A percentile compares a stretch with the other conserved stretches of the same genome.
Evolutionary conservation across 495 filamentous ascomycete genomes (phyloP).

Genomic region (Aspergillus bertholletiae): DNA sequence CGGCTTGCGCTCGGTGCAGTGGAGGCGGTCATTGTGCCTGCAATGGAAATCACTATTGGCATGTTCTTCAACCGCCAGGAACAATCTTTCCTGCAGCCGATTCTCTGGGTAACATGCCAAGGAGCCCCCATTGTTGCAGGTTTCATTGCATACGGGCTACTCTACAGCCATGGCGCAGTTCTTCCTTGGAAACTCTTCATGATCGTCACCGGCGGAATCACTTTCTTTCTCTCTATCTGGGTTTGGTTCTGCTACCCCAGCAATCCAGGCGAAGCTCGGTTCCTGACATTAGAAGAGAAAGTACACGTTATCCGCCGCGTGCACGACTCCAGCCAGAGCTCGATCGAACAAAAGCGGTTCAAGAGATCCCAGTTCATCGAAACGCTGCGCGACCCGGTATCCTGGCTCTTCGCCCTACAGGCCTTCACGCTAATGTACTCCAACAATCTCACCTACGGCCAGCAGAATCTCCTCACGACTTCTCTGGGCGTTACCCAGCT

Average conservation of each 20-base stretch:
- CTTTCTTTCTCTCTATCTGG: slow-evolving; percentile 14
- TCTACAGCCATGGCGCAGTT: slow-evolving; percentile 14
- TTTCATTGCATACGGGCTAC: slow-evolving; percentile 23
- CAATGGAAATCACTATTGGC: slow-evolving; percentile 23
- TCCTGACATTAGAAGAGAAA: slow-evolving; percentile 16
- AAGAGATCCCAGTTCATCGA: slow-evolving; percentile 18
- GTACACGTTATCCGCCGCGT: slow-evolving; percentile 14
- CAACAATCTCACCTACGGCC: slow-evolving; percentile 23
- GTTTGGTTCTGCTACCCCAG: slow-evolving; percentile 17
- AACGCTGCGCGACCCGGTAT: slow-evolving; percentile 17
- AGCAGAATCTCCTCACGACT: slow-evolving; percentile 20
- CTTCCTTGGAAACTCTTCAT: slow-evolving; percentile 27
- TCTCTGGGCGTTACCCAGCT: slow-evolving; percentile 16
- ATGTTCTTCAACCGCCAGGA: slow-evolving; percentile 26
- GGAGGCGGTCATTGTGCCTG: slow-evolving; percentile 22
- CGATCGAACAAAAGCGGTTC: slow-evolving; percentile 25
- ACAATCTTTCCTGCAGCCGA: slow-evolving; percentile 19
- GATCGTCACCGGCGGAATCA: slow-evolving; percentile 21
- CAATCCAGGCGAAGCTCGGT: slow-evolving; percentile 15
- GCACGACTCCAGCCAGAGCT: slow-evolving; percentile 10
- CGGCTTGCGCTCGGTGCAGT: slow-evolving; percentile 17
- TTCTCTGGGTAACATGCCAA: slow-evolving; percentile 22
- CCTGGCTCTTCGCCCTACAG: slow-evolving; percentile 22
- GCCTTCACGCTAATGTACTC: slow-evolving; percentile 22
- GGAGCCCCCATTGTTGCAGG: slow-evolving; percentile 16